Evolutionary conservation across 169 alveolate species (phyloP).

Genomic region (Cryptosporidium ubiquitum): DNA sequence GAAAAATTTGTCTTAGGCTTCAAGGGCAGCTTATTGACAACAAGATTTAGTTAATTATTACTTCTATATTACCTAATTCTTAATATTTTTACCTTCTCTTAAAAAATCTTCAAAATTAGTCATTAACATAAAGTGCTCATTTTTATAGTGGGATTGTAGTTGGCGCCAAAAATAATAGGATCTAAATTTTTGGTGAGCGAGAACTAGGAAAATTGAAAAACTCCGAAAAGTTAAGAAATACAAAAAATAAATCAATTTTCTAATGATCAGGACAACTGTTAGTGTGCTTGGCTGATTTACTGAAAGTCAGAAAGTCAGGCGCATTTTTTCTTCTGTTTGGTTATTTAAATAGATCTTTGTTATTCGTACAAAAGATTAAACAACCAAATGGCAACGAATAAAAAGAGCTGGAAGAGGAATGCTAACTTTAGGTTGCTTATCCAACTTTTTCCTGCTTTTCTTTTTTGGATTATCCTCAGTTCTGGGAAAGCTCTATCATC

Average conservation of each 20-base stretch:
- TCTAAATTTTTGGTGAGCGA: slow-evolving; percentile 14
- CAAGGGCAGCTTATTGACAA: neutral
- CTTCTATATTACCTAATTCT: neutral
- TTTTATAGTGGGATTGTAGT: neutral
- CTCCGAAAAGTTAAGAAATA: neutral
- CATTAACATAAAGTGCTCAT: neutral
- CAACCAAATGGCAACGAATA: neutral
- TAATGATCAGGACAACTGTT: neutral
- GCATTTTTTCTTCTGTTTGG: neutral
- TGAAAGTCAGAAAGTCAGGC: neutral
- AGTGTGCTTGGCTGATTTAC: neutral
- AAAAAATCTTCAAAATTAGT: neutral
- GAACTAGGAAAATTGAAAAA: neutral
- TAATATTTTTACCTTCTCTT: neutral
- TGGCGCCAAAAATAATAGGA: slow-evolving; percentile 9
- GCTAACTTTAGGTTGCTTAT: neutral
- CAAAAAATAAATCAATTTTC: neutral
- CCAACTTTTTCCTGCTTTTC: neutral
- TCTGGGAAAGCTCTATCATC: neutral
- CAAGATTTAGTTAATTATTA: neutral
- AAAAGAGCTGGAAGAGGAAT: neutral
- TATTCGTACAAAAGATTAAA: neutral
- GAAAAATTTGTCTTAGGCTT: neutral
- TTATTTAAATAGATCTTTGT: neutral
- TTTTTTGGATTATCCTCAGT: neutral